Evolutionary conservation across 208 protist species (phyloP).

Genomic region (Trypanosoma cruzi): DNA sequence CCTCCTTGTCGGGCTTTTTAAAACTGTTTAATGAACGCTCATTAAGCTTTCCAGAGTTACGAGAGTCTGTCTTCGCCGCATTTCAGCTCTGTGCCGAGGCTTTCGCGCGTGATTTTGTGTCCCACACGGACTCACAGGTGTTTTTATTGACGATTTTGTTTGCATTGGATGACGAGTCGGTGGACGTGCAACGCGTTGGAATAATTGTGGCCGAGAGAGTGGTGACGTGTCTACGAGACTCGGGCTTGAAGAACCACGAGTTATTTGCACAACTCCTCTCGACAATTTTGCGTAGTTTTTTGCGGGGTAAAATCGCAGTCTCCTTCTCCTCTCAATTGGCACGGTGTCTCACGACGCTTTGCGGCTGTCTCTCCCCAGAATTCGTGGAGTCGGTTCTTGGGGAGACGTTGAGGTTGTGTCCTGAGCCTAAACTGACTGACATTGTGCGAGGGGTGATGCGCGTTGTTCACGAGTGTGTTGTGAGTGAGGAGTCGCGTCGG

Average conservation of each 20-base stretch:
- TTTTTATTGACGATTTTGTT: conserved; percentile 78
- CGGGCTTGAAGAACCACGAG: conserved; percentile 11
- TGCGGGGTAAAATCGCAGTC: conserved; percentile 27
- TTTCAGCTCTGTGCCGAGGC: conserved; percentile 69
- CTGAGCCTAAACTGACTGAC: background rate
- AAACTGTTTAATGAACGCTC: conserved; percentile 55
- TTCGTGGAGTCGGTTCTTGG: conserved; percentile 13
- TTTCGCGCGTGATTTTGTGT: conserved; percentile 60
- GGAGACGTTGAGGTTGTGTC: background rate
- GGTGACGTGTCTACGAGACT: conserved; percentile 36
- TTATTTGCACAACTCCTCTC: conserved; percentile 28
- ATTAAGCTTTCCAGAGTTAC: conserved; percentile 53
- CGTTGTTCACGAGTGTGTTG: conserved; percentile 3
- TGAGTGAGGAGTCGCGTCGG: background rate
- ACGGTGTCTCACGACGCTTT: conserved; percentile 19
- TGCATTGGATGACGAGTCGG: conserved; percentile 47
- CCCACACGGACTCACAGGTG: conserved; percentile 36
- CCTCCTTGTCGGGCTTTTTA: conserved; percentile 48
- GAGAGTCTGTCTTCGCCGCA: conserved; percentile 61
- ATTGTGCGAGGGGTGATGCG: conserved; percentile 10
- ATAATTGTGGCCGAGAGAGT: conserved; percentile 50
- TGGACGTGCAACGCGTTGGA: conserved; percentile 64
- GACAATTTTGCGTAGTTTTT: conserved; percentile 30
- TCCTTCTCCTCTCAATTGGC: conserved; percentile 26
- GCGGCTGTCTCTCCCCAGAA: conserved; percentile 19